phyloP scores from a whole-genome alignment of 2,329 filamentous ascomycete species.

The Alternaria arbusti region DNA sequence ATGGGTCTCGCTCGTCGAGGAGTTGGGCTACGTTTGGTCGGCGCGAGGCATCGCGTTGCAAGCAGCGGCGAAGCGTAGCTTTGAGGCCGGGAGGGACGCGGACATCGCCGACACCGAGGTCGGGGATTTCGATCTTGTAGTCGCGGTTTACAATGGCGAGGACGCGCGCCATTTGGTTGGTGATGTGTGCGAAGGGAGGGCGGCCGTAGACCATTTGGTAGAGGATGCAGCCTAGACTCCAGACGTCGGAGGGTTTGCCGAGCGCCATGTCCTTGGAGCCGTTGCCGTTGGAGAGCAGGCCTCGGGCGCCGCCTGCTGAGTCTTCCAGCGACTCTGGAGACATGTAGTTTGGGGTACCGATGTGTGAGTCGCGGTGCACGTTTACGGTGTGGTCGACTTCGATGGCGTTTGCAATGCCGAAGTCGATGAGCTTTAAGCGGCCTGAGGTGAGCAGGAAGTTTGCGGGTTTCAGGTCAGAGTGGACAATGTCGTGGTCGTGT shows the following conservation, averaged over 20 bases:
- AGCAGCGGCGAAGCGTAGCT: conserved; percentile 62
- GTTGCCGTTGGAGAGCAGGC: conserved; percentile 47
- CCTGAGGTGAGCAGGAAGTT: conserved; percentile 96
- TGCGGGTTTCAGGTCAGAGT: conserved; percentile 94
- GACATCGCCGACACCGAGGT: conserved; percentile 69
- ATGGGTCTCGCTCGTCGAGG: conserved; percentile 62
- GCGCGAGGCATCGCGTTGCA: conserved; percentile 63
- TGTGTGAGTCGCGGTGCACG: conserved; percentile 92
- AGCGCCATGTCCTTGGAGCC: conserved; percentile 84
- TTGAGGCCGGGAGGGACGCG: conserved; percentile 62
- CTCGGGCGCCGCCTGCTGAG: conserved; percentile 67
- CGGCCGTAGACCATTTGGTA: conserved; percentile 99
- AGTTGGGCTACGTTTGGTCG: conserved; percentile 65
- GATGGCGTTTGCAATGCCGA: conserved; percentile 97
- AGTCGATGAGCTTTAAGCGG: conserved; percentile 93
- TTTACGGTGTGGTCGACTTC: conserved; percentile 96
- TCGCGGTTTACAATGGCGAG: conserved; percentile 84
- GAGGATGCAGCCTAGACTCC: conserved; percentile 94
- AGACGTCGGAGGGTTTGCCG: conserved; percentile 94
- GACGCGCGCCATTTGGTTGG: conserved; percentile 84
- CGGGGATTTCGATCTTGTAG: conserved; percentile 74
- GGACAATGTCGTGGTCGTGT: conserved; percentile 89
- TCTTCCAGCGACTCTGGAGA: conserved; percentile 93
- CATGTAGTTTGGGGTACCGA: conserved; percentile 99
- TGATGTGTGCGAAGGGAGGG: conserved; percentile 92